Conservation (phyloP, 257 asterid species). For the Penstemon barbatus region DNA sequence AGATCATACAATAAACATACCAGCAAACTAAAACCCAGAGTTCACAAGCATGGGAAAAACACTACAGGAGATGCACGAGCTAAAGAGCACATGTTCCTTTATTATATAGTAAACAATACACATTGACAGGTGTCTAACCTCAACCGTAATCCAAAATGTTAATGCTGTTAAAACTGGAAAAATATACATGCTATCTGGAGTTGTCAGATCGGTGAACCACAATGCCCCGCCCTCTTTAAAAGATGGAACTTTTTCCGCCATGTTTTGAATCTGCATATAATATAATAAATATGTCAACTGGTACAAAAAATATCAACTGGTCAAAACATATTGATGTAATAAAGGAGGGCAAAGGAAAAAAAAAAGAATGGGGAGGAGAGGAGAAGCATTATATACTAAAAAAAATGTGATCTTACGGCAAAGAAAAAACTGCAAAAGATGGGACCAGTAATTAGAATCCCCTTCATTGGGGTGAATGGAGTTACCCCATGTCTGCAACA, state of each 20-base stretch:
- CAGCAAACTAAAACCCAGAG: constrained; percentile 13
- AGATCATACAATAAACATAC: constrained; percentile 17
- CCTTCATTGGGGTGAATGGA: constrained; percentile 81
- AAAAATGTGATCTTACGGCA: constrained; percentile 66
- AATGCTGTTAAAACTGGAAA: constrained; percentile 84
- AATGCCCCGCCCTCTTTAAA: constrained; percentile 80
- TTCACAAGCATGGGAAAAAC: too few relatives aligned
- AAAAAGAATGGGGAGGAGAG: neutral
- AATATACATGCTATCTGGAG: constrained; percentile 76
- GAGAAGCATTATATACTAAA: constrained; percentile 9
- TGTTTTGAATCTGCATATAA: constrained; percentile 59
- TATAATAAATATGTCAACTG: neutral
- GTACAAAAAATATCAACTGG: neutral
- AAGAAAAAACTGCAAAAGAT: constrained; percentile 76
- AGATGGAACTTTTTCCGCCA: constrained; percentile 90
- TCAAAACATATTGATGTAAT: constrained; percentile 6
- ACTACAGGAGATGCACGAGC: too few relatives aligned
- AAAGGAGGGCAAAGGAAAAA: neutral
- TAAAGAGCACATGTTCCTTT: too few relatives aligned
- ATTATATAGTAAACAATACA: too few relatives aligned
- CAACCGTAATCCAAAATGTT: constrained; percentile 91
- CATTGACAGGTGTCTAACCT: constrained; percentile 49
- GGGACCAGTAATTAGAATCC: constrained; percentile 81
- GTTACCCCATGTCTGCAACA: constrained; percentile 82
- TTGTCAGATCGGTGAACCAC: constrained; percentile 90